Base-by-base conservation (phyloP, 129 eudicot species). In the Sambucus nigra region DNA sequence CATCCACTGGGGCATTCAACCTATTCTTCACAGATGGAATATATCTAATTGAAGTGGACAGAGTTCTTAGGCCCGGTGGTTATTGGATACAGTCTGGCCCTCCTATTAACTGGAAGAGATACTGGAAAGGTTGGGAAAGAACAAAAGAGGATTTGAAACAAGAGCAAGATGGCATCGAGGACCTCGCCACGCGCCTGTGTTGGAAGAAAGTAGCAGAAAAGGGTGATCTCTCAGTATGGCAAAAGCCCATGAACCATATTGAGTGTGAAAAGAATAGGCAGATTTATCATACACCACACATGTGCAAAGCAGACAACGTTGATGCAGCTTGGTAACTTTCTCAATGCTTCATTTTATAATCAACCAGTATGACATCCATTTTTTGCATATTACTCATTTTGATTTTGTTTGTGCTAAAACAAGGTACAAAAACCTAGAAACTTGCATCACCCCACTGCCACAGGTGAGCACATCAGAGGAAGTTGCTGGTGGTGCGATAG, bases 51-150 rank as follows among this genome's bases (percentile, higher is more conserved):
- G 73, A 68, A 59, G n/a, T n/a, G n/a, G n/a, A n/a, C n/a, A n/a
- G n/a, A n/a, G n/a, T n/a, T n/a, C n/a, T n/a, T n/a, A n/a, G 64
- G 59, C 69, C 69, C 1, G 69, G 69, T n/a, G 69, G 69, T 8
- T 63, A 33, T 40, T 63, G 69, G 73, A 57, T 68, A 25, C 67
- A 58, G 22, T 68, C 73, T 21, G 73, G 73, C 18, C 73, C 73
- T 3, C 73, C 73, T 0, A 59, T 68, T 4, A 17, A 41, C 29
- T 68, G 73, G 73, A 59, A 38, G 19, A 47, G 22, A 11, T 12
- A 68, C 25, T 68, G 51, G 49, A 59, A 19, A 32, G 72, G 72
- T 13, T 66, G 65, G 65, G 26, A 57, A 5, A 55, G 65, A 47
- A 27, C 72, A 4, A 12, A 21, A 19, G 48, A 47, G 25, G 72